phyloP scores from a whole-genome alignment of 345 rosid genomes.

The Mercurialis annua region DNA sequence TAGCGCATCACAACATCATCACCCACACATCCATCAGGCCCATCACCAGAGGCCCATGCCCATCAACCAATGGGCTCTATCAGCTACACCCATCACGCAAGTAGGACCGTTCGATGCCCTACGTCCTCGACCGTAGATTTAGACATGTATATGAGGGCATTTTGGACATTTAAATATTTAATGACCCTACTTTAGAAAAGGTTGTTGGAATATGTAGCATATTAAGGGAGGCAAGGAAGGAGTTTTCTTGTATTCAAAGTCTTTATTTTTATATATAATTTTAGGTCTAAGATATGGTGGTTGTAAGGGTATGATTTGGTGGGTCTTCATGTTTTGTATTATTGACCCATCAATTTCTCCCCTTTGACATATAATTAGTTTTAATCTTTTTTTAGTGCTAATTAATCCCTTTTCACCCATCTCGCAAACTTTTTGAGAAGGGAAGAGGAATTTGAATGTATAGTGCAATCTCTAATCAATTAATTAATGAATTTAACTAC shows the following conservation, averaged over 20 bases:
- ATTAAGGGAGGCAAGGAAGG: not conserved
- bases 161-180: constrained; percentile 23
- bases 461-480: constrained; percentile 10
- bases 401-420: constrained; percentile 1
- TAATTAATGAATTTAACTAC: not conserved
- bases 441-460: constrained; percentile 10
- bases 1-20: constrained; percentile 14
- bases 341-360: constrained; percentile 31
- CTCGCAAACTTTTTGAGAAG: not conserved
- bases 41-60: constrained; percentile 37
- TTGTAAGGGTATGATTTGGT: constrained; percentile 37
- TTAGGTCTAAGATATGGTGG: constrained; percentile 38
- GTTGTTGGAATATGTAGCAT: constrained; percentile 18
- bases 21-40: constrained; percentile 33
- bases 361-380: constrained; percentile 19
- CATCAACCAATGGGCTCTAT: constrained; percentile 54
- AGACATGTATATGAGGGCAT: not conserved
- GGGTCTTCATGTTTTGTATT: constrained; percentile 53
- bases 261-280: not conserved
- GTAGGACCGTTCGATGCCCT: constrained; percentile 45
- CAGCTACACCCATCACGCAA: constrained; percentile 25
- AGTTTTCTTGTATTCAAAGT: constrained; percentile 13
- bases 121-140: constrained; percentile 50
- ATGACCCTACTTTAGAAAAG: not conserved
- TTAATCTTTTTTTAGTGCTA: constrained; percentile 17